Conservation (phyloP, 2,329 filamentous ascomycete species). For the Amauroascus verrucosus region DNA sequence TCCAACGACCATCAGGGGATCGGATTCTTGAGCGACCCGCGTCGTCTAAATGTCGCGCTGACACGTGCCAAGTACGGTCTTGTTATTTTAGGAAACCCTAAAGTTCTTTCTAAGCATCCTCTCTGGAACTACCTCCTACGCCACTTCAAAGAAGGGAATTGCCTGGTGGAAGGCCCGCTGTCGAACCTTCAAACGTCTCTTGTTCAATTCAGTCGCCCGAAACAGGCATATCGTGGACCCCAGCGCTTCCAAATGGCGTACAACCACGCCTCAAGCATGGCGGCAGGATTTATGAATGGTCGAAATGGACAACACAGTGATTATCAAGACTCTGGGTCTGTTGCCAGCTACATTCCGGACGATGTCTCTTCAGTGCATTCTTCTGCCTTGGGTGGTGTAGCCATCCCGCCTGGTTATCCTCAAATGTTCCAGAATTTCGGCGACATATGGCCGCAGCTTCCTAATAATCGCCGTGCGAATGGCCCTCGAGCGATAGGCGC, state of each 20-base stretch:
- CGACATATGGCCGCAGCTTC: conserved; percentile 79
- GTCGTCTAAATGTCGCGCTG: conserved; percentile 91
- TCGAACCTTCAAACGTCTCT: conserved; percentile 93
- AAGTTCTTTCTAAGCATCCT: conserved; percentile 94
- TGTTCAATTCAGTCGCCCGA: conserved; percentile 87
- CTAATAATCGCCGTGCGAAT: conserved; percentile 54
- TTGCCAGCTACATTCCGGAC: conserved; percentile 91
- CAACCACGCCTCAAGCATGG: conserved; percentile 53
- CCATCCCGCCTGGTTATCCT: conserved; percentile 73
- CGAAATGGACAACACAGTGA: conserved; percentile 42
- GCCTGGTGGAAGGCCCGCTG: conserved; percentile 87
- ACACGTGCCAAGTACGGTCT: conserved; percentile 95
- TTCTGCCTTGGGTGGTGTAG: conserved; percentile 75
- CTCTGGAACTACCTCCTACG: conserved; percentile 91
- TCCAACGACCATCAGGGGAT: conserved; percentile 99
- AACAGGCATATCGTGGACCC: conserved; percentile 79
- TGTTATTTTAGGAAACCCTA: conserved; percentile 94
- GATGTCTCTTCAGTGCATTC: conserved; percentile 95
- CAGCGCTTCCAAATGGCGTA: conserved; percentile 78
- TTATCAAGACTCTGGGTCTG: conserved; percentile 68
- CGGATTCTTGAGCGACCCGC: conserved; percentile 94
- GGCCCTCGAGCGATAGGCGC: conserved; percentile 58
- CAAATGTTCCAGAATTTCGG: conserved; percentile 93
- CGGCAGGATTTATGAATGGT: conserved; percentile 43
- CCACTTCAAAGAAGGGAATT: conserved; percentile 95